Evolutionary conservation across 73 alveolate genomes (phyloP).

Genomic region (Uronychia binucleata): DNA sequence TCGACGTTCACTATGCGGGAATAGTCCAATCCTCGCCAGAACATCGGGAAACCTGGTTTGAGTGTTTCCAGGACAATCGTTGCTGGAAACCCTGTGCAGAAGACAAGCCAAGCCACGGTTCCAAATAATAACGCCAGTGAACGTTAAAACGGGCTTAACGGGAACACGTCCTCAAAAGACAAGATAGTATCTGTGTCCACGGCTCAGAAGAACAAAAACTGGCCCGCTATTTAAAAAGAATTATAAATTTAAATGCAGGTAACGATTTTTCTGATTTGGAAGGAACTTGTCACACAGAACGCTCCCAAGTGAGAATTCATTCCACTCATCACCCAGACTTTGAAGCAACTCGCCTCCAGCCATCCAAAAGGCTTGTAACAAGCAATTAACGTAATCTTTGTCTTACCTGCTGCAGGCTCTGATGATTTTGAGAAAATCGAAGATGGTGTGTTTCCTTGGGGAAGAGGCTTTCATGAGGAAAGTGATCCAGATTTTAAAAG

Average conservation of each 20-base stretch:
- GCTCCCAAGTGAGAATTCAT: not conserved
- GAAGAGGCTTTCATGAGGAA: not conserved
- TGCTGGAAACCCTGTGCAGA: no score
- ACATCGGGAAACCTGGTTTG: no score
- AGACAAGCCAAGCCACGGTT: no score
- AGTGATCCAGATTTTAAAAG: not conserved
- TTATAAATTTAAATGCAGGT: no score
- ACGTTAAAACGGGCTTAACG: no score
- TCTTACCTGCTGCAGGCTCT: not conserved
- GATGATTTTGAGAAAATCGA: not conserved
- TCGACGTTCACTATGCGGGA: not conserved
- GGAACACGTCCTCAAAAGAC: no score
- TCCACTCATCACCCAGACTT: not conserved
- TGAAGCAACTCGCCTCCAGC: not conserved
- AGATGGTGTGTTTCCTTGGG: not conserved
- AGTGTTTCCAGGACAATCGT: no score
- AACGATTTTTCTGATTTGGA: no score
- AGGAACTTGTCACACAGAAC: not conserved
- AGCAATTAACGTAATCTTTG: not conserved
- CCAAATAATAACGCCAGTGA: no score
- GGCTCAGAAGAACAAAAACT: no score
- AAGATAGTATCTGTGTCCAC: no score
- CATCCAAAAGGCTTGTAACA: not conserved
- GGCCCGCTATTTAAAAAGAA: no score
- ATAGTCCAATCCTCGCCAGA: not conserved